phyloP scores from a whole-genome alignment of 139 green algal species.

The Ettlia oleoabundans region DNA sequence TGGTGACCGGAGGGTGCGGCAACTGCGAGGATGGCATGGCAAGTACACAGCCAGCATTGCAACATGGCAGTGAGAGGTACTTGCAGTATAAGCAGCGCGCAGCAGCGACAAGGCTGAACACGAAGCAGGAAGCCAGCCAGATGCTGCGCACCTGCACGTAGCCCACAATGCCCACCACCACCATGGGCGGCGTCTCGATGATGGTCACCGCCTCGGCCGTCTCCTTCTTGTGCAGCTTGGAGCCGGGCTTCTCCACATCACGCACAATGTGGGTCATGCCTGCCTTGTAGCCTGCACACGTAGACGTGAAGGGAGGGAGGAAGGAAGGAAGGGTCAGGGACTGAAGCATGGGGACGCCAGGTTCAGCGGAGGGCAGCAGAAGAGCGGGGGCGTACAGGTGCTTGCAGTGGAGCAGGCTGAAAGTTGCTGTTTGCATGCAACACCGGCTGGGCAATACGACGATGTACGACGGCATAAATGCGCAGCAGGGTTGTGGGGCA shows the following conservation, averaged over 20 bases:
- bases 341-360: background rate
- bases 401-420: too few relatives aligned
- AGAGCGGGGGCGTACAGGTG: background rate
- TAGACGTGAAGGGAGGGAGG: background rate
- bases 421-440: too few relatives aligned
- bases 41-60: too few relatives aligned
- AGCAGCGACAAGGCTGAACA: too few relatives aligned
- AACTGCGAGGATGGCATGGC: too few relatives aligned
- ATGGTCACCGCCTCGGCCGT: slow-evolving; percentile 97
- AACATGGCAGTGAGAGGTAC: too few relatives aligned
- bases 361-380: background rate
- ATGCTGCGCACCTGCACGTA: slow-evolving; percentile 73
- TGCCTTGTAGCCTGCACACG: slow-evolving; percentile 69
- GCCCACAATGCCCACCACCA: slow-evolving; percentile 97
- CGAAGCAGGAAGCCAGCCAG: background rate
- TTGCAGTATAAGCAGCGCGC: too few relatives aligned
- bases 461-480: background rate
- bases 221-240: slow-evolving; percentile 99
- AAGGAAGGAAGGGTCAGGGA: slow-evolving; percentile 41
- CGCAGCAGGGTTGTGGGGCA: background rate
- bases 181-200: slow-evolving; percentile 96
- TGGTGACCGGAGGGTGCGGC: too few relatives aligned
- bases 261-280: slow-evolving; percentile 99
- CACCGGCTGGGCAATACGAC: background rate
- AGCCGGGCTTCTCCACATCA: slow-evolving; percentile 98